These are phyloP conservation scores for Hanseniaspora pseudoguilliermondii DNA, from an alignment of 805 yeast species.

Conservation along the genomic window DNA sequence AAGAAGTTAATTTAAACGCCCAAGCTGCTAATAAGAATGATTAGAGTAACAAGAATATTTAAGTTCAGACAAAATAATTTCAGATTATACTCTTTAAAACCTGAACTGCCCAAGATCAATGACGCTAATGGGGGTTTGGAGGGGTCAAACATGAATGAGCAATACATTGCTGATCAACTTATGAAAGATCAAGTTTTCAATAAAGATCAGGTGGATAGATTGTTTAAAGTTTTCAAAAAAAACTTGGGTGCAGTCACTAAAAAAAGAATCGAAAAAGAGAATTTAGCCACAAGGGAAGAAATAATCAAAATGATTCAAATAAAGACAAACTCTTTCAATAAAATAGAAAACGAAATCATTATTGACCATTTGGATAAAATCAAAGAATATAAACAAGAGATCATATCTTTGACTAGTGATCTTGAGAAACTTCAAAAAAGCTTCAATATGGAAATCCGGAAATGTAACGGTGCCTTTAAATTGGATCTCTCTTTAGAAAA, in stretches of 20 bases:
- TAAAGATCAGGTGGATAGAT: slow-evolving; percentile 63
- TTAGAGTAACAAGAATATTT: not conserved
- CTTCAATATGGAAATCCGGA: slow-evolving; percentile 82
- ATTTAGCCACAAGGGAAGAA: slow-evolving; percentile 74
- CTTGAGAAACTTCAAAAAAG: slow-evolving; percentile 74
- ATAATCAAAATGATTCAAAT: slow-evolving; percentile 79
- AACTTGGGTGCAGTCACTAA: not conserved
- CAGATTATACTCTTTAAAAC: not conserved
- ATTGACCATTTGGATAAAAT: slow-evolving; percentile 79
- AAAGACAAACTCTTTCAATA: slow-evolving; percentile 93
- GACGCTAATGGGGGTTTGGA: not conserved
- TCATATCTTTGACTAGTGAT: slow-evolving; percentile 71
- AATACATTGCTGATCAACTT: slow-evolving; percentile 27
- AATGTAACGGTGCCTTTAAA: slow-evolving; percentile 78
- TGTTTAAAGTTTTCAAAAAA: slow-evolving; percentile 49
- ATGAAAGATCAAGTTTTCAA: slow-evolving; percentile 55
- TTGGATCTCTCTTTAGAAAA: slow-evolving; percentile 85
- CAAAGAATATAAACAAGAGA: slow-evolving; percentile 69
- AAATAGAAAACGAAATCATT: slow-evolving; percentile 80
- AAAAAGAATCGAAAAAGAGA: slow-evolving; percentile 34
- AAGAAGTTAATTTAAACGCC: too few species aligned
- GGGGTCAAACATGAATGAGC: slow-evolving; percentile 6
- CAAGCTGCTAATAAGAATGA: not conserved
- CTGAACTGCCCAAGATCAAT: not conserved
- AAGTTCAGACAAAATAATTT: not conserved